phyloP scores from a whole-genome alignment of 2,329 filamentous ascomycete genomes.

The Macrophomina pseudophaseolina region DNA sequence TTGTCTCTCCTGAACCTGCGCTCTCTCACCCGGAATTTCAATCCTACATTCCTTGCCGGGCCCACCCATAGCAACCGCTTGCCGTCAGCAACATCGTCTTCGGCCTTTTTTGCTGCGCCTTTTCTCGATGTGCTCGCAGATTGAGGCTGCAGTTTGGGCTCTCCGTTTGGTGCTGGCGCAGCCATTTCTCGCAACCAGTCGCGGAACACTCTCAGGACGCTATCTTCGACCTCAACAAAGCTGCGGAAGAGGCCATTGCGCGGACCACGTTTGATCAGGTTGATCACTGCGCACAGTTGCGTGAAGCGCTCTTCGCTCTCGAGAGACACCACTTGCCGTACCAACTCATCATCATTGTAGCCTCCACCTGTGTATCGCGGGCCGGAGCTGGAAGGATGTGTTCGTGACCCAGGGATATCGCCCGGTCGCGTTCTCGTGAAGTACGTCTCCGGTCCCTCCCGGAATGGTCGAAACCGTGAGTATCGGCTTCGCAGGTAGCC shows the following conservation, averaged over 20 bases:
- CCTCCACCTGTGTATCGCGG: constrained; percentile 31
- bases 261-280: constrained; percentile 70
- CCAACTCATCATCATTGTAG: constrained; percentile 47
- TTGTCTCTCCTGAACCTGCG: constrained; percentile 51
- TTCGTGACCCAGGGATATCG: constrained; percentile 54
- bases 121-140: constrained; percentile 34
- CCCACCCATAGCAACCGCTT: constrained; percentile 71
- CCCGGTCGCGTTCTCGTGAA: constrained; percentile 34
- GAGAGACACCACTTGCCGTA: constrained; percentile 66
- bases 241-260: constrained; percentile 66
- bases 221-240: constrained; percentile 65
- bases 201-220: constrained; percentile 73
- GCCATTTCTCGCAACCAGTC: constrained; percentile 64
- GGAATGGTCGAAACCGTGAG: constrained; percentile 70
- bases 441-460: constrained; percentile 8
- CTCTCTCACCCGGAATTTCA: constrained; percentile 69
- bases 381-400: constrained; percentile 38
- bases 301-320: constrained; percentile 75
- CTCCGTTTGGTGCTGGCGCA: background rate
- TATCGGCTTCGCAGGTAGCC: constrained; percentile 52
- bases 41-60: constrained; percentile 64
- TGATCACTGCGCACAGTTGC: constrained; percentile 72
- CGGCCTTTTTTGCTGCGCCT: constrained; percentile 33
- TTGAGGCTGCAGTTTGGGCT: background rate
- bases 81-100: constrained; percentile 35